Evolutionary conservation across 1,139 yeast species (phyloP).

Genomic region (Eremothecium gossypii): DNA sequence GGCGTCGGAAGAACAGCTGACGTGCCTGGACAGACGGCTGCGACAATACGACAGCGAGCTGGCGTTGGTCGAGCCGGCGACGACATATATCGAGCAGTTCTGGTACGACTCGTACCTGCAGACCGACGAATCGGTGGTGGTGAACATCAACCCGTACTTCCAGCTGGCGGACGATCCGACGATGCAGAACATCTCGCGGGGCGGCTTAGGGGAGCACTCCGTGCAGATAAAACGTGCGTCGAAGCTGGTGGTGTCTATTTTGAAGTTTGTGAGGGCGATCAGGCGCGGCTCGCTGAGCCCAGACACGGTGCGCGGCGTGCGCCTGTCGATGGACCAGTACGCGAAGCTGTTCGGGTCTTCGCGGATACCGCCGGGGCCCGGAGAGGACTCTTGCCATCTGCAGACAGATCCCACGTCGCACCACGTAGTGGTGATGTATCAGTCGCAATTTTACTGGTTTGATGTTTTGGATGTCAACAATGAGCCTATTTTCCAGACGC

Average conservation of each 20-base stretch:
- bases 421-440: conserved; percentile 69
- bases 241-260: conserved; percentile 58
- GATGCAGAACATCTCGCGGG: conserved; percentile 39
- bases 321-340: conserved; percentile 83
- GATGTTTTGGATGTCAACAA: conserved; percentile 67
- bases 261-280: conserved; percentile 68
- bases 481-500: conserved; percentile 53
- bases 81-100: conserved; percentile 82
- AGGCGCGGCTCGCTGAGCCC: conserved; percentile 65
- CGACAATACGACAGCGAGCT: conserved; percentile 45
- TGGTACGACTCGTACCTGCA: conserved; percentile 84
- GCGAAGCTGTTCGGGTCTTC: conserved; percentile 75
- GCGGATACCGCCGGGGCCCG: conserved; percentile 65
- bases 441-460: conserved; percentile 86
- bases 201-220: conserved; percentile 19
- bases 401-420: conserved; percentile 63
- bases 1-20: conserved; percentile 42
- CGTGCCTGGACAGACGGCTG: conserved; percentile 9
- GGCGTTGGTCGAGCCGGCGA: conserved; percentile 46
- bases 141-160: conserved; percentile 78
- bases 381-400: conserved; percentile 51
- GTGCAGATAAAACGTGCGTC: conserved; percentile 70
- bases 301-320: conserved; percentile 56
- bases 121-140: conserved; percentile 78
- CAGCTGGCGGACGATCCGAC: conserved; percentile 83